Base-by-base conservation (phyloP, 352 stramenopile genomes). In the Phytophthora sp. region DNA sequence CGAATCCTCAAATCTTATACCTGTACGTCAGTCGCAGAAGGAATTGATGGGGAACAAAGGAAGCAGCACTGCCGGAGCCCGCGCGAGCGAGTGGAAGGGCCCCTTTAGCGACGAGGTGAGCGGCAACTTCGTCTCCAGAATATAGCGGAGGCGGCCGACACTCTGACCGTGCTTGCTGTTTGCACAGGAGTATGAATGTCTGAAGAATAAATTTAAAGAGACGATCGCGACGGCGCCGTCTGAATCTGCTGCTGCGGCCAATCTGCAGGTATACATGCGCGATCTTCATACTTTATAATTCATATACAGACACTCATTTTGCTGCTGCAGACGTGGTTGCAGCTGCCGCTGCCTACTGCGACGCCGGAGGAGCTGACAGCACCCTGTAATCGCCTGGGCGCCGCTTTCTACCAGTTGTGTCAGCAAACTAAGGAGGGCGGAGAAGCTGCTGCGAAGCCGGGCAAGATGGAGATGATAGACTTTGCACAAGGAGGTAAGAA, bases 51-150 rank as follows among this genome's bases (percentile, higher is more conserved):
- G 79, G 33, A 88, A 84, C 45, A 64, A 39, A 21, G 31, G 49
- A 27, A 74, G 61, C 56, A 70, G 33, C 54, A 36, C 45, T 27
- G 26, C 39, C 15, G 12, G 26, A 41, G 58, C 21, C 29, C 41
- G 36, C 56, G 26, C 33, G 55, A 31, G 24, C 50, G 83, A 83
- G 51, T 90, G 84, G 84, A 93, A 92, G 71, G 86, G 86, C 1
- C 86, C 86, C 1, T 95, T 95, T 58, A 93, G 86, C 56, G 86
- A 95, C 54, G 66, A 86, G 47, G 86, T 91, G 24, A 15, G 20
- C 12, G 49, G 11, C 11, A 21, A n/a, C 33, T 51, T 26, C 2
- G 20, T 30, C n/a, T 30, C 24, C 6, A 36, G 12, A 50, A 12
- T 15, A n/a, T 20, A 23, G 2, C 15, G 11, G 2, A 20, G n/a